Conservation (phyloP, 768 basidiomycete species). For the Trametes maxima region DNA sequence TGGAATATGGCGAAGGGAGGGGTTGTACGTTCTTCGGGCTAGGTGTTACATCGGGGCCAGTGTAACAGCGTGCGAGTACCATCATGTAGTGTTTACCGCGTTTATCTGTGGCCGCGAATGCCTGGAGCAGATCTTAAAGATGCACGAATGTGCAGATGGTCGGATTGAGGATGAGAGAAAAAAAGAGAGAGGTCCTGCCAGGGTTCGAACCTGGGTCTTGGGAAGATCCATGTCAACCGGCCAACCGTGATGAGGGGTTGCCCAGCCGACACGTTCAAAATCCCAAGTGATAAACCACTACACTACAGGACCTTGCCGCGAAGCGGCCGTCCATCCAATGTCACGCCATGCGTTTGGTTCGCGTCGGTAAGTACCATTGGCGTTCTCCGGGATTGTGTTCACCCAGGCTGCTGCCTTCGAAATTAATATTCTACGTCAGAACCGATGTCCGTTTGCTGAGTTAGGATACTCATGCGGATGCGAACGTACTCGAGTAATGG, state of each 20-base stretch:
- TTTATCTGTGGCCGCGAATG: neutral
- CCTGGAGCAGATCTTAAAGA: too few relatives aligned
- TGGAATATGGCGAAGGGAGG: slow-evolving; percentile 44
- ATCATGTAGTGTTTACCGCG: neutral
- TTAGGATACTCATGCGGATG: neutral
- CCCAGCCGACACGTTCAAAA: slow-evolving; percentile 14
- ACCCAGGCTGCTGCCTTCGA: too few relatives aligned
- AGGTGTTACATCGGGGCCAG: neutral
- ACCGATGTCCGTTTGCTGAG: neutral
- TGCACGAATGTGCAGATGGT: too few relatives aligned
- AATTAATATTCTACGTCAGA: neutral
- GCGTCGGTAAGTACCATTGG: too few relatives aligned
- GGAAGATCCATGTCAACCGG: slow-evolving; percentile 13
- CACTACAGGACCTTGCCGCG: slow-evolving; percentile 22
- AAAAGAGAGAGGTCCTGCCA: slow-evolving; percentile 18
- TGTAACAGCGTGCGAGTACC: neutral
- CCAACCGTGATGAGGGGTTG: neutral
- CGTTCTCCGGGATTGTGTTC: too few relatives aligned
- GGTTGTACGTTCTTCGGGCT: slow-evolving; percentile 20
- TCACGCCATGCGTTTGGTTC: neutral
- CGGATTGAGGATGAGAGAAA: neutral
- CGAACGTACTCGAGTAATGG: neutral
- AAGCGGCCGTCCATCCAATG: neutral
- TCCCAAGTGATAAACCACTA: slow-evolving; percentile 28
- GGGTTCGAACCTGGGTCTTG: slow-evolving; percentile 27